A percentile compares a stretch with the other conserved stretches of the same genome.
These are phyloP conservation scores for Fraxinus ornus DNA, from an alignment of 305 asterid species.

Conservation along the genomic window DNA sequence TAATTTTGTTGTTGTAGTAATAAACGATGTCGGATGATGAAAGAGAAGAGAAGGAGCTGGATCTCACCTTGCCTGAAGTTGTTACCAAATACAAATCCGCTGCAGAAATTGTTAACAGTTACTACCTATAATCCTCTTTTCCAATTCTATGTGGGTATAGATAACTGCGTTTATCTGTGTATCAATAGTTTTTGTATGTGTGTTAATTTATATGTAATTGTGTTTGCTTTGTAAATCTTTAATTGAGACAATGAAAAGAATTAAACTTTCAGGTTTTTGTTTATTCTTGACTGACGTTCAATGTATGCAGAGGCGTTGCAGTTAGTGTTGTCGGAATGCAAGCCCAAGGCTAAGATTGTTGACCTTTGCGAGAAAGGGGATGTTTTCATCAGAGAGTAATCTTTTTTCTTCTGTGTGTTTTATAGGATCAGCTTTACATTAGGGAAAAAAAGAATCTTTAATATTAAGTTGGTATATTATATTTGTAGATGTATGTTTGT, in stretches of 20 bases:
- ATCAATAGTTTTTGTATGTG: not conserved
- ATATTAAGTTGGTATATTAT: not conserved
- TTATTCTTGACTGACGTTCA: not conserved
- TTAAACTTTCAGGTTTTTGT: not conserved
- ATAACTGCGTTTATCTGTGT: not conserved
- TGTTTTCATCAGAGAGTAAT: conserved; percentile 64
- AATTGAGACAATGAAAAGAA: not conserved
- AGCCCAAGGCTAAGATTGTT: conserved; percentile 69
- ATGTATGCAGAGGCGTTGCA: conserved; percentile 69
- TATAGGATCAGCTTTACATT: not conserved
- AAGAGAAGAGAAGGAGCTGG: conserved; percentile 72
- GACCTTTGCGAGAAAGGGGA: conserved; percentile 75
- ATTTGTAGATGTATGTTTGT: not conserved
- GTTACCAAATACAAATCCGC: conserved; percentile 73
- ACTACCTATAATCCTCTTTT: not conserved
- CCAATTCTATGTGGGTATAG: not conserved
- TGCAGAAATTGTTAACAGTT: conserved; percentile 68
- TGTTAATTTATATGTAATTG: not conserved
- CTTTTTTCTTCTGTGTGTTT: not conserved
- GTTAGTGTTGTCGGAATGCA: conserved; percentile 63
- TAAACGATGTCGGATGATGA: conserved; percentile 63
- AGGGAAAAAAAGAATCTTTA: not conserved
- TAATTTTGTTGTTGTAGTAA: not conserved
- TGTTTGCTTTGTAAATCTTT: not conserved
- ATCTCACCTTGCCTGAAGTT: conserved; percentile 63